Evolutionary conservation across 2,329 filamentous ascomycete species (phyloP), one percentile per base, ranked within the genome.

Genomic region (Beauveria sp.): DNA sequence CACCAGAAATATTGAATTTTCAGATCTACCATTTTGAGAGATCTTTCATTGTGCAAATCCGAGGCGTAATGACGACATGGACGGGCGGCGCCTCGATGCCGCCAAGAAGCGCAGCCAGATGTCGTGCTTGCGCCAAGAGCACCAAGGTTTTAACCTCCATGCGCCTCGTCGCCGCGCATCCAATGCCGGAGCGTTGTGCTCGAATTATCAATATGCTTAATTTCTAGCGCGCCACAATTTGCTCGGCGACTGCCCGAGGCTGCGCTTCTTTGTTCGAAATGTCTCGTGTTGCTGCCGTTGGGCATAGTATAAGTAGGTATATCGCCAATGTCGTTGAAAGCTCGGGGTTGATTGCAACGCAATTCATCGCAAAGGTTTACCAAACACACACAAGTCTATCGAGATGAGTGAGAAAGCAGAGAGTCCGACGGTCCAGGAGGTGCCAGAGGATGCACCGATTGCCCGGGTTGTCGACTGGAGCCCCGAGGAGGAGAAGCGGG

Each of bases 391-490:
- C 34, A 3, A 28, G 10, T 16, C 24, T 45, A 9, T 16, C 3
- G 40, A 20, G 1, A 60, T 54, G 58, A 54, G 49, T n/a, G 50
- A 47, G 3, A 46, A 54, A 38, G 7, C 18, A 38, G 50, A 52
- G 10, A 53, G 47, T 7, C 58, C 40, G 47, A 60, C 58, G 30
- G 49, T 54, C n/a, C 47, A 51, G 8, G 58, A 52, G 40, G 49
- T 54, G 20, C 26, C 8, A 14, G 40, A 45, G 12, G 51, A 55
- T 10, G 62, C 67, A 58, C 62, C 65, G 58, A 38, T 60, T 12
- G 65, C 66, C 8, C 63, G 64, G 7, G 43, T 58, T 26, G 62
- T 65, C 10, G 69, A 72, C 62, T 71, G 70, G 70, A 67, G 64
- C 1, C 47, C 46, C 1, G 68, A 70, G 28, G 70, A 72, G 59